Conservation (phyloP, 768 basidiomycete genomes). For the Tulasnella sp. region DNA sequence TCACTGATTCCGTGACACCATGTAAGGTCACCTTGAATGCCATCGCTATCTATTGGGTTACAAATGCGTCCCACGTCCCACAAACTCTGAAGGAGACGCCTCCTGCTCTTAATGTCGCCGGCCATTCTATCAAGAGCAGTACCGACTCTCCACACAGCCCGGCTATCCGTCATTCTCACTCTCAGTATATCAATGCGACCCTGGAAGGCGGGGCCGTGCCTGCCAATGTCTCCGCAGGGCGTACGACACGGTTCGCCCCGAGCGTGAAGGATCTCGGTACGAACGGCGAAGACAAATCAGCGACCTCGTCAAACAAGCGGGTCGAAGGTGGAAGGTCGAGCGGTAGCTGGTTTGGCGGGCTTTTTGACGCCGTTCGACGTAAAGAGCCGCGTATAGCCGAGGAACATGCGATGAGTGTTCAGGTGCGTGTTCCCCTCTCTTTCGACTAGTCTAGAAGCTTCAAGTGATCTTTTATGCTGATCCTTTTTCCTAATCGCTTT, state of each 20-base stretch:
- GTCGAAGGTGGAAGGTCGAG: background rate
- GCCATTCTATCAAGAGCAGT: background rate
- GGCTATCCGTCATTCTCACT: background rate
- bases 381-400: background rate
- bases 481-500: background rate
- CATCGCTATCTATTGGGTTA: constrained; percentile 16
- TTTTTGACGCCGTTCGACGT: background rate
- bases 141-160: background rate
- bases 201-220: background rate
- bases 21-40: constrained; percentile 17
- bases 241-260: background rate
- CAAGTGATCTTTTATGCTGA: background rate
- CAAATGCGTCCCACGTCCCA: background rate
- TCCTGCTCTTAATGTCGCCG: background rate
- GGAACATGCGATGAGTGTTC: constrained; percentile 11
- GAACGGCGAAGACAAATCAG: background rate
- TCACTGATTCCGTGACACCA: background rate
- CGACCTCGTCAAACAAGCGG: background rate
- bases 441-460: no score
- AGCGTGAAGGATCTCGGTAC: background rate
- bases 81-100: background rate
- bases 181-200: background rate
- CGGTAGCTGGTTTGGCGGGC: background rate
- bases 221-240: background rate
- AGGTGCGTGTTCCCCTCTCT: background rate